phyloP scores from a whole-genome alignment of 495 filamentous ascomycete species.

The Sordaria brevicollis region DNA sequence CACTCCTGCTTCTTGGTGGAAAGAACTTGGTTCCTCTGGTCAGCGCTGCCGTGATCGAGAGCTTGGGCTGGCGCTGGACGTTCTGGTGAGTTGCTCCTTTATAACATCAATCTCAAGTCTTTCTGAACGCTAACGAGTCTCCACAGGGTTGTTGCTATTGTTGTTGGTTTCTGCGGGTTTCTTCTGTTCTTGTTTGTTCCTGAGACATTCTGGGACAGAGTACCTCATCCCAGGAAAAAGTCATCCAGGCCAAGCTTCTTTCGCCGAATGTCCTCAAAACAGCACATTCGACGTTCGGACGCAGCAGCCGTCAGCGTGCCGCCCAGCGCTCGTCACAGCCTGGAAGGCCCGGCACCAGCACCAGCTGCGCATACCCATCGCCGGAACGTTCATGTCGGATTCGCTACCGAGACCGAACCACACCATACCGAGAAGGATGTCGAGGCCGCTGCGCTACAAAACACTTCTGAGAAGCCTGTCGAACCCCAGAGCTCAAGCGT shows the following conservation, averaged over 20 bases:
- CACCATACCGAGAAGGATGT: not conserved
- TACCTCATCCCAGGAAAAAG: constrained; percentile 48
- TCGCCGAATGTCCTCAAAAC: constrained; percentile 29
- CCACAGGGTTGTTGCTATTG: constrained; percentile 68
- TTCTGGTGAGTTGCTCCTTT: constrained; percentile 53
- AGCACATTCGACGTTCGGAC: not conserved
- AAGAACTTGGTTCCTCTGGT: constrained; percentile 88
- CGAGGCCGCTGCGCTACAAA: not conserved
- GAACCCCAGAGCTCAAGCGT: not conserved
- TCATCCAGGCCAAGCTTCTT: constrained; percentile 26
- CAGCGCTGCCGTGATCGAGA: constrained; percentile 75
- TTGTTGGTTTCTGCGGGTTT: constrained; percentile 64
- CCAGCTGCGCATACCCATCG: not conserved
- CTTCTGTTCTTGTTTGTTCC: constrained; percentile 86
- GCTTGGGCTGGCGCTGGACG: constrained; percentile 80
- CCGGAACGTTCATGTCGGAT: constrained; percentile 41
- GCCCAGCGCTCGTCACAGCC: not conserved
- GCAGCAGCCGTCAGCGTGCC: not conserved
- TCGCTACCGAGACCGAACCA: constrained; percentile 25
- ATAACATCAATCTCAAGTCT: not conserved
- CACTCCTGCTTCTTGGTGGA: constrained; percentile 75
- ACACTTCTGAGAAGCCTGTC: not conserved
- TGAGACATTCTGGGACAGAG: constrained; percentile 93
- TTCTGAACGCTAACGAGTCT: constrained; percentile 13
- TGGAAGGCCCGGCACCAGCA: constrained; percentile 4